Base-by-base conservation (phyloP, 1,139 yeast species). In the Pichia sorboxylosa region DNA sequence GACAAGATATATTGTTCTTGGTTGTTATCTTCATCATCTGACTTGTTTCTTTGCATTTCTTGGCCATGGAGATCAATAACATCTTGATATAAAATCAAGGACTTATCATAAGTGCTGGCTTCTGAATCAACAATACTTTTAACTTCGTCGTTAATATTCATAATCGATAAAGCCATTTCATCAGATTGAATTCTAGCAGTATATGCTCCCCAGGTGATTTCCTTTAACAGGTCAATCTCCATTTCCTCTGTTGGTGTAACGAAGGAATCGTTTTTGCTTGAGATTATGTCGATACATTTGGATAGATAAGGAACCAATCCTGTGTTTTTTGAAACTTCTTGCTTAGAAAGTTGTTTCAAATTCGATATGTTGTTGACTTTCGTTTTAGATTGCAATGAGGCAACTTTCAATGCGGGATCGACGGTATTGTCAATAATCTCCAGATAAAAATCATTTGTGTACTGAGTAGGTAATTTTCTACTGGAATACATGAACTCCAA, bases 1-100 rank as follows among this genome's bases (percentile, higher is more conserved):
- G 73, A 61, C 30, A 84, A 58, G 42, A 87, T 74, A 48, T 85
- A 84, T 41, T 79, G 69, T 45, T 80, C 73, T 57, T 84, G 93
- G 20, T 65, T 69, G 38, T 67, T 71, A 31, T 68, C 73, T 28
- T 57, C 57, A 34, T 66, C 70, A 18, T 47, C 54, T 28, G 58
- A 58, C 20, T 59, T 68, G 36, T 65, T 68, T 36, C 66, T 54
- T 43, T 61, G 64, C 43, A 73, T 64, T 41, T 67, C 72, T 15
- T 55, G 57, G 31, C 61, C 61, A 41, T 78, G 84, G 29, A 64
- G 50, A 23, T 59, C 66, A 28, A 64, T 51, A 0, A 73, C 68
- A 30, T 70, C 75, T 42, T 73, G 75, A 76, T 80, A 74, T 19
- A 63, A 61, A 8, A 58, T 48, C 14, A 75, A 52, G 16, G 64